Conservation (phyloP, 192 early-diverging fungal species). For the Backusella tuberculispora region DNA sequence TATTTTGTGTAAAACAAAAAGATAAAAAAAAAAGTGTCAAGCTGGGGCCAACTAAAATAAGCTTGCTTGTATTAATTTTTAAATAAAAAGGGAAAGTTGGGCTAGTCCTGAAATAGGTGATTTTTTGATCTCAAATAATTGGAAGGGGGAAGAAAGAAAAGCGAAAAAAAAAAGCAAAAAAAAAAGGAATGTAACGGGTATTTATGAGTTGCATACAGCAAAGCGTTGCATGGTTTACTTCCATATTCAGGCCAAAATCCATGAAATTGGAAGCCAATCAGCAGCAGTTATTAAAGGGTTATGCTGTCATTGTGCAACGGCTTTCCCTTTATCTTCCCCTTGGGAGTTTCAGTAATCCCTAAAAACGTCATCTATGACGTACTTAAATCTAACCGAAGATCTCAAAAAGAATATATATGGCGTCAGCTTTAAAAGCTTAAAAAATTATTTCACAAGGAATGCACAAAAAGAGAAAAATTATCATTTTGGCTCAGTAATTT, state of each 20-base stretch:
- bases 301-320: constrained; percentile 24
- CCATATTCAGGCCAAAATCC: constrained; percentile 14
- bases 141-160: background rate
- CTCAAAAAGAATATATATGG: background rate
- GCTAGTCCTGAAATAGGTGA: constrained; percentile 4
- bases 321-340: constrained; percentile 8
- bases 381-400: background rate
- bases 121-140: constrained; percentile 17
- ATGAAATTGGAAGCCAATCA: constrained; percentile 24
- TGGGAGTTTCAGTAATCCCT: background rate
- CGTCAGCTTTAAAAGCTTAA: constrained; percentile 8
- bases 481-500: background rate
- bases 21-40: constrained; percentile 1
- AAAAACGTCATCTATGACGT: constrained; percentile 11
- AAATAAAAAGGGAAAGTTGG: constrained; percentile 1
- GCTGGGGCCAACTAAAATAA: constrained; percentile 2
- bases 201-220: background rate
- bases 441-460: constrained; percentile 1
- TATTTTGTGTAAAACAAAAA: background rate
- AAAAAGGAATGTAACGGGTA: constrained; percentile 17
- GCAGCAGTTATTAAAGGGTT: background rate
- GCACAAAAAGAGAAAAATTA: constrained; percentile 4
- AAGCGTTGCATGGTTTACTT: constrained; percentile 16
- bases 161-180: background rate
- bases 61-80: constrained; percentile 15